These are phyloP conservation scores for Neurospora hispaniola DNA, from an alignment of 495 filamentous ascomycete species.

Conservation along the genomic window DNA sequence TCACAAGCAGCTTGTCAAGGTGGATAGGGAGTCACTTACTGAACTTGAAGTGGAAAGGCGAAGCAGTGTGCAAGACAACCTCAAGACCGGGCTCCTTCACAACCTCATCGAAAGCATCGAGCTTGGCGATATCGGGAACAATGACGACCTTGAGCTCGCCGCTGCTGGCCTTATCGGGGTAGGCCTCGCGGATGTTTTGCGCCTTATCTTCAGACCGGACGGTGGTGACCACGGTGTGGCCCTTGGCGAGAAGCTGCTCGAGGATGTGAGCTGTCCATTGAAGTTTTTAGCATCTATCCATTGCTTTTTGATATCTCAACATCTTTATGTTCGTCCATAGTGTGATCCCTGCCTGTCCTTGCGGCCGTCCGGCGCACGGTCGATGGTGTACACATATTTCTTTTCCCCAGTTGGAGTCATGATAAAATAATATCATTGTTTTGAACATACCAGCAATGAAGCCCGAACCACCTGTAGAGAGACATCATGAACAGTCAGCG, in stretches of 20 bases:
- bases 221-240: conserved; percentile 71
- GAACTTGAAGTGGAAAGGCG: conserved; percentile 68
- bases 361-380: not conserved
- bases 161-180: conserved; percentile 42
- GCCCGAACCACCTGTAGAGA: conserved; percentile 32
- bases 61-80: conserved; percentile 80
- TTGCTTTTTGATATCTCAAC: not conserved
- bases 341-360: not conserved
- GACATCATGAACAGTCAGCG: not conserved
- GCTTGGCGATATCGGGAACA: conserved; percentile 71
- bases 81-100: conserved; percentile 69
- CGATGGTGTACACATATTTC: not conserved
- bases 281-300: not conserved
- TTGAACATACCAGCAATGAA: conserved; percentile 38
- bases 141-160: conserved; percentile 64
- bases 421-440: not conserved
- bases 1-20: not conserved
- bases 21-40: conserved; percentile 9
- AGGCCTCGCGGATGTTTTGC: conserved; percentile 56
- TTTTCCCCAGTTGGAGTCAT: not conserved
- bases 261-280: conserved; percentile 55
- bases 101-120: conserved; percentile 69
- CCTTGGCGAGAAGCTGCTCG: conserved; percentile 56
- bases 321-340: not conserved
- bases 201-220: conserved; percentile 76